Evolutionary conservation across 192 early-diverging fungal genomes (phyloP), one percentile per base, ranked within the genome.

Genomic region (Linnemannia zychae): DNA sequence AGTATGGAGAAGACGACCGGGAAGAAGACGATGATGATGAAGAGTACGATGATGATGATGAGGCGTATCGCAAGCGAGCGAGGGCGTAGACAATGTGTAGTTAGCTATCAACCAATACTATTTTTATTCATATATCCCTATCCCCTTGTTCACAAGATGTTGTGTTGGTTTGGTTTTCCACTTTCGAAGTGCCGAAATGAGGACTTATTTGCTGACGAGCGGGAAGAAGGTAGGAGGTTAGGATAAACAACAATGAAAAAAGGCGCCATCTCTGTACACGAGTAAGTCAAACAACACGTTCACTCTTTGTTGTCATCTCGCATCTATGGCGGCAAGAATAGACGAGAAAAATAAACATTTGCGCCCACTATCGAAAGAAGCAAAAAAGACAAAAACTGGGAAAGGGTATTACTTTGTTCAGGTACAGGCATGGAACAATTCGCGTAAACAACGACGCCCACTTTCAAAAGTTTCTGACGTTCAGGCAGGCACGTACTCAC

Each of bases 11-110:
- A 7, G 48, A 16, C 31, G 28, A 47, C 22, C 57, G 24, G 0
- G 74, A 66, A 0, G 53, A 77, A 7, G 69, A 82, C 0, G 69
- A 67, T 5, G 22, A 57, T 6, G 69, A 72, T 4, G 52, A 77
- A 17, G 75, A 76, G 40, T 28, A 66, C 17, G 60, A 76, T 16
- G 81, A 82, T 0, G 75, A 77, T n/a, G 75, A 77, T 0, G 74
- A 82, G 44, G 75, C 70, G 34, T 77, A 77, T 28, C 73, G 69
- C 28, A 81, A 81, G 57, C 67, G 80, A 33, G 20, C 74, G 3
- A 70, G 40, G 67, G 68, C 80, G 67, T 81, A 81, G 69, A 57
- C 33, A 69, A 69, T 6, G 9, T 40, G 31, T 69, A 36, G 33
- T 20, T 24, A 69, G 15, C n/a, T 17, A 69, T 34, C 4, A 69